These are phyloP conservation scores for Xylaria sp. DNA, from an alignment of 2,329 filamentous ascomycete genomes.

Conservation along the genomic window DNA sequence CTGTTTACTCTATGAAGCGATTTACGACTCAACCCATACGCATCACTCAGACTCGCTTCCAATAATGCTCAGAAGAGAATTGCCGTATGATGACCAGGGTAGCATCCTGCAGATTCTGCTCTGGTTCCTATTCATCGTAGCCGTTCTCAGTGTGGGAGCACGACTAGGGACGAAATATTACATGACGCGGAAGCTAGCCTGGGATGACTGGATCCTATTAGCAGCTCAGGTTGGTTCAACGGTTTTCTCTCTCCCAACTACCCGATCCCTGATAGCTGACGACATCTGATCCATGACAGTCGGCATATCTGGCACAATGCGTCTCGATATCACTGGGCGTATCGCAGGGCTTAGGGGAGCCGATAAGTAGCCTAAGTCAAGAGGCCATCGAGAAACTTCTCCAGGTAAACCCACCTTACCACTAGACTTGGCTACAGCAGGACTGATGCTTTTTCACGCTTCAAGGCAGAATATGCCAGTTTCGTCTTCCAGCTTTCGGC, in stretches of 20 bases:
- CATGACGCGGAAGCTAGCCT: constrained; percentile 36
- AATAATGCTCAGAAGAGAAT: constrained; percentile 21
- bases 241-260: not conserved
- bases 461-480: constrained; percentile 43
- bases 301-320: constrained; percentile 40
- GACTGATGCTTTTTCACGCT: constrained; percentile 5
- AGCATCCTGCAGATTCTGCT: constrained; percentile 37
- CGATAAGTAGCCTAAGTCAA: constrained; percentile 26
- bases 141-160: constrained; percentile 32
- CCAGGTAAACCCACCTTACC: constrained; percentile 24
- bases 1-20: constrained; percentile 1
- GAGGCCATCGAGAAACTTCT: constrained; percentile 34
- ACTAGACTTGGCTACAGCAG: not conserved
- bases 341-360: constrained; percentile 39
- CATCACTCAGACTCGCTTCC: constrained; percentile 1
- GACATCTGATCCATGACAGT: constrained; percentile 27
- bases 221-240: constrained; percentile 38
- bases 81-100: constrained; percentile 27
- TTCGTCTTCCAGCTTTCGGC: constrained; percentile 39
- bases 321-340: constrained; percentile 40
- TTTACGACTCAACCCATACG: constrained; percentile 2
- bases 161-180: constrained; percentile 40
- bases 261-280: not conserved
- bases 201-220: constrained; percentile 42
- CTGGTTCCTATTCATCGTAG: constrained; percentile 41